A percentile compares a stretch with the other conserved stretches of the same genome.
phyloP scores from a whole-genome alignment of 2,329 filamentous ascomycete species.

The Epichloe festucae region DNA sequence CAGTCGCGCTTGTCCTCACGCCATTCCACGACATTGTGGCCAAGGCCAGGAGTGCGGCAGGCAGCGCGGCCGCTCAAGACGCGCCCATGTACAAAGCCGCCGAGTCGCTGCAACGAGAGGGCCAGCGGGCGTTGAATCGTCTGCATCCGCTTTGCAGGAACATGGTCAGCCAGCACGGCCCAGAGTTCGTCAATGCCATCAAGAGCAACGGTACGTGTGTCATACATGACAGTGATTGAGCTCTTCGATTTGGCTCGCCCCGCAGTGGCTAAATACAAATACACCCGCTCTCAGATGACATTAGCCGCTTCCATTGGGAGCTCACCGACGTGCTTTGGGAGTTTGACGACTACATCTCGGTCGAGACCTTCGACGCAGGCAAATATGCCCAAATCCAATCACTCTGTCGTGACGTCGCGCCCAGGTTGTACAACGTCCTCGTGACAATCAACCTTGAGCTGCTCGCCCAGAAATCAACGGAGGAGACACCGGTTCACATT shows the following conservation, averaged over 20 bases:
- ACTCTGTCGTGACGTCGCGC: slow-evolving; percentile 34
- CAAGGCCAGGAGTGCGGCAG: slow-evolving; percentile 33
- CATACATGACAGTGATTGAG: neutral
- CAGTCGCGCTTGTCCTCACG: slow-evolving; percentile 31
- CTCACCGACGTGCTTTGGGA: slow-evolving; percentile 40
- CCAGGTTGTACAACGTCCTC: slow-evolving; percentile 35
- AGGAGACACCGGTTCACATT: slow-evolving; percentile 6
- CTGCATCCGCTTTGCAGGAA: slow-evolving; percentile 39
- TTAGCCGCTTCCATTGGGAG: slow-evolving; percentile 32
- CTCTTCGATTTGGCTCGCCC: too few species aligned
- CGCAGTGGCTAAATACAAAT: neutral
- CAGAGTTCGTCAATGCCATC: slow-evolving; percentile 36
- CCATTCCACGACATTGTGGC: slow-evolving; percentile 41
- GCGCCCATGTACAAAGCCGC: slow-evolving; percentile 35
- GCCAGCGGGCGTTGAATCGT: slow-evolving; percentile 34
- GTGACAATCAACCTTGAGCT: slow-evolving; percentile 39
- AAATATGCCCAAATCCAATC: slow-evolving; percentile 36
- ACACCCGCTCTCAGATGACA: slow-evolving; percentile 27
- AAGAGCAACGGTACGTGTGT: slow-evolving; percentile 30
- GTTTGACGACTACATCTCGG: slow-evolving; percentile 41
- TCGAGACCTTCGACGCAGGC: slow-evolving; percentile 33
- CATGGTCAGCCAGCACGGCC: slow-evolving; percentile 33
- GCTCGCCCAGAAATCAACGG: slow-evolving; percentile 13
- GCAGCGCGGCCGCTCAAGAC: slow-evolving; percentile 31
- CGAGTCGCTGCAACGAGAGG: slow-evolving; percentile 32